phyloP scores from a whole-genome alignment of 441 rosid species.

The Gossypium gossypioides region DNA sequence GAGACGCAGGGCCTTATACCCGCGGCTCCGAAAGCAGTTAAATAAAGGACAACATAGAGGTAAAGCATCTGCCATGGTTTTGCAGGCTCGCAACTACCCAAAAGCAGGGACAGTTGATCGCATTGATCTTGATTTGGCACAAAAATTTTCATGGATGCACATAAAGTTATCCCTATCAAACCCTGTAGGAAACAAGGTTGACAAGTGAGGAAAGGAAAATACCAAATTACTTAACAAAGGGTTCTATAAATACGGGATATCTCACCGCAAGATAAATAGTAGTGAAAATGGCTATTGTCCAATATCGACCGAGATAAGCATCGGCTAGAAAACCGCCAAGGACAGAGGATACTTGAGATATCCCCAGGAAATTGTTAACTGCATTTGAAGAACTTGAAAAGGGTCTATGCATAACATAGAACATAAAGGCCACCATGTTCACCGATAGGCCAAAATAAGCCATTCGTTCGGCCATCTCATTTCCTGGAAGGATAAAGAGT shows the following conservation, averaged over 20 bases:
- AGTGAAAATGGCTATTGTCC: slow-evolving; percentile 89
- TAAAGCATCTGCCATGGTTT: slow-evolving; percentile 81
- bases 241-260: background rate
- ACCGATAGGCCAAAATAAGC: slow-evolving; percentile 87
- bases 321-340: slow-evolving; percentile 90
- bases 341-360: slow-evolving; percentile 85
- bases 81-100: slow-evolving; percentile 66
- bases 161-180: slow-evolving; percentile 69
- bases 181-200: slow-evolving; percentile 39
- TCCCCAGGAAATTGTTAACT: slow-evolving; percentile 83
- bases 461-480: slow-evolving; percentile 97
- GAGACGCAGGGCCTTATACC: slow-evolving; percentile 94
- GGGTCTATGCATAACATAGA: slow-evolving; percentile 78
- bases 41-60: slow-evolving; percentile 62
- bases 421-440: slow-evolving; percentile 90
- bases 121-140: slow-evolving; percentile 58
- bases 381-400: slow-evolving; percentile 70
- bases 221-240: background rate
- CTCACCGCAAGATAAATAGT: slow-evolving; percentile 76
- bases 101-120: slow-evolving; percentile 50
- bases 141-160: slow-evolving; percentile 54
- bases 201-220: background rate
- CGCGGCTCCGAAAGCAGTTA: slow-evolving; percentile 83
- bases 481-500: slow-evolving; percentile 36
- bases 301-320: slow-evolving; percentile 85